These are phyloP conservation scores for Lentinus polychrous DNA, from an alignment of 1,284 basidiomycete species.

Conservation along the genomic window DNA sequence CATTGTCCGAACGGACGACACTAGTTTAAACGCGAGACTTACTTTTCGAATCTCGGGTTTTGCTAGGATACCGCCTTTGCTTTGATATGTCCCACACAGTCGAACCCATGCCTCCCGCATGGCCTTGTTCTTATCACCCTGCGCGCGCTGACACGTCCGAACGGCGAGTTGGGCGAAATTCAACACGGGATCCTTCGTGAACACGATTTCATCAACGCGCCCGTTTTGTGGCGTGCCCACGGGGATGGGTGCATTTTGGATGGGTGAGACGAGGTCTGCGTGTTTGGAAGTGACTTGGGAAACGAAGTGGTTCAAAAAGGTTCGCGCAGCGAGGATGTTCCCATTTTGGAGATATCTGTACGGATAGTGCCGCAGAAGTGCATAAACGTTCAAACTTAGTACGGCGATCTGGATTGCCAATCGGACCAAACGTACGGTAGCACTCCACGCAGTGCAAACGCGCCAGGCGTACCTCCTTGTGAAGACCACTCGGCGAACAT, in stretches of 20 bases:
- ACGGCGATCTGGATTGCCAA: not conserved
- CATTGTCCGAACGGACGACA: not conserved
- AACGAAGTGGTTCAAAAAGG: constrained; percentile 76
- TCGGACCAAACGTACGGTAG: constrained; percentile 57
- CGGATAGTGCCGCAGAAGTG: not conserved
- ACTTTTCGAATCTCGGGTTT: constrained; percentile 72
- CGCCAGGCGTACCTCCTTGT: constrained; percentile 41
- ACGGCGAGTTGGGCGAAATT: constrained; percentile 89
- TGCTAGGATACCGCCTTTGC: constrained; percentile 53
- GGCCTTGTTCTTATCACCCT: constrained; percentile 65
- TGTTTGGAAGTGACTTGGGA: constrained; percentile 45
- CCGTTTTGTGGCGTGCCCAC: constrained; percentile 27
- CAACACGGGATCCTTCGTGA: constrained; percentile 67
- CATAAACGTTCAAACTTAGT: not conserved
- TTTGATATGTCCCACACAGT: constrained; percentile 77
- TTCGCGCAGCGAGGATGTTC: constrained; percentile 79
- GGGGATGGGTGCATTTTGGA: constrained; percentile 36
- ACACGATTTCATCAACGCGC: constrained; percentile 54
- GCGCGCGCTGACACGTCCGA: constrained; percentile 75
- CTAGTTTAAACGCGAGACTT: constrained; percentile 17
- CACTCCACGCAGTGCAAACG: constrained; percentile 76
- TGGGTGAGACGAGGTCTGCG: constrained; percentile 32
- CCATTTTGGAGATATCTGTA: constrained; percentile 78
- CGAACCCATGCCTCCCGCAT: constrained; percentile 78
- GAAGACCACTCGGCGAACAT: constrained; percentile 78